These are phyloP conservation scores for Rubia balearica DNA, from an alignment of 305 asterid genomes.

Conservation along the genomic window DNA sequence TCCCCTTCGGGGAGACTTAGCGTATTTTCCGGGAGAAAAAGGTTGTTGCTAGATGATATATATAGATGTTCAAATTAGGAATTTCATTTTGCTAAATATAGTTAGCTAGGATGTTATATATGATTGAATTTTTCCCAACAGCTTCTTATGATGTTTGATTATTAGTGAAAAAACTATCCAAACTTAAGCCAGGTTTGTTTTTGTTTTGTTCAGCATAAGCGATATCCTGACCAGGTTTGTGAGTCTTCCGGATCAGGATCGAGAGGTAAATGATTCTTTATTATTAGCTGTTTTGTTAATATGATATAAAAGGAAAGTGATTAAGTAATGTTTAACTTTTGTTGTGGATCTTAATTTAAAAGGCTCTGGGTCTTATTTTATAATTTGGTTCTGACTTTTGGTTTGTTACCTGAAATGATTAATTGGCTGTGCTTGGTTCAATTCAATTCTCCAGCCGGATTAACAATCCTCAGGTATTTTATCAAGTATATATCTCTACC, in stretches of 20 bases:
- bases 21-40: conserved; percentile 61
- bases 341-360: background rate
- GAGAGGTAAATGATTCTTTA: conserved; percentile 44
- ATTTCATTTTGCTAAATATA: conserved; percentile 1
- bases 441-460: background rate
- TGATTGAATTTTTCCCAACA: background rate
- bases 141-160: background rate
- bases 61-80: background rate
- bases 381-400: background rate
- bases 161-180: background rate
- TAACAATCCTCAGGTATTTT: background rate
- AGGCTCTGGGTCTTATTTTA: background rate
- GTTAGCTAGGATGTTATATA: background rate
- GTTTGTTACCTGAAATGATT: background rate
- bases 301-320: background rate
- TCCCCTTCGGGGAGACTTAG: conserved; percentile 90
- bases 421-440: background rate
- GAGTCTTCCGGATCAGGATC: conserved; percentile 79
- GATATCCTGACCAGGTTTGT: conserved; percentile 61
- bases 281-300: background rate
- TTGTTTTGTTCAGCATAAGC: conserved; percentile 39
- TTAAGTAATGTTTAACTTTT: background rate
- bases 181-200: conserved; percentile 2
- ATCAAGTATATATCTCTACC: background rate
- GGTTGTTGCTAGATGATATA: conserved; percentile 24